Evolutionary conservation across 192 early-diverging fungal species (phyloP).

Genomic region (Jimgerdemannia lactiflua): DNA sequence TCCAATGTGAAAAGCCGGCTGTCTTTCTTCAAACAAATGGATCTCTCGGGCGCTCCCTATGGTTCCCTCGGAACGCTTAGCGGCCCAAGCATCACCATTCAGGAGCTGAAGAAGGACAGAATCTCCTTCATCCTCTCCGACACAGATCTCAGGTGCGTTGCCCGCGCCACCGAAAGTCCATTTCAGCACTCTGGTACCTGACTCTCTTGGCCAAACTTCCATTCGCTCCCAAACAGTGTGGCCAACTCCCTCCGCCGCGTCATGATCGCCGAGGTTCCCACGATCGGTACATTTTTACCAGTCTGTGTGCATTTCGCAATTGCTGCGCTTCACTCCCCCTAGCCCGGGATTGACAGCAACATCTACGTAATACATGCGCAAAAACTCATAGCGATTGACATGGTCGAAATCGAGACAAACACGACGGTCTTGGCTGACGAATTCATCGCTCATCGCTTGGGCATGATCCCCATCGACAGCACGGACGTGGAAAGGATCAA

Average conservation of each 20-base stretch:
- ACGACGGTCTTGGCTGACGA: slow-evolving; percentile 94
- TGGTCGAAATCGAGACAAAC: slow-evolving; percentile 94
- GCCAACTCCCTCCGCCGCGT: slow-evolving; percentile 90
- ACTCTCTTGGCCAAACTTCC: not conserved
- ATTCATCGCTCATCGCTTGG: slow-evolving; percentile 92
- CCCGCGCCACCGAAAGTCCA: not conserved
- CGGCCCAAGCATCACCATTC: slow-evolving; percentile 57
- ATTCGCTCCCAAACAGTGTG: slow-evolving; percentile 42
- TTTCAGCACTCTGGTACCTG: not conserved
- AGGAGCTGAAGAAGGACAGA: slow-evolving; percentile 49
- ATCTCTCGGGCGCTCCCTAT: not conserved
- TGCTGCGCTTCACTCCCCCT: not conserved
- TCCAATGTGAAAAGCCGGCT: not conserved
- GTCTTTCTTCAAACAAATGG: not conserved
- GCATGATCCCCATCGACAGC: slow-evolving; percentile 88
- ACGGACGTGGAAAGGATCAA: slow-evolving; percentile 74
- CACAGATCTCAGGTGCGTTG: slow-evolving; percentile 71
- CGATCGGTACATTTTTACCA: slow-evolving; percentile 57
- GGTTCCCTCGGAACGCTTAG: slow-evolving; percentile 22
- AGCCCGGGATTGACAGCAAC: not conserved
- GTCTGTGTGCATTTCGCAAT: not conserved
- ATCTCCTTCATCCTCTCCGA: slow-evolving; percentile 86
- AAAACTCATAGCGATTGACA: slow-evolving; percentile 76
- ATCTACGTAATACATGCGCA: not conserved
- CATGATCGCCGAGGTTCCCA: slow-evolving; percentile 99